Conservation (phyloP, 202 grass and related monocot species). For the Hordeum pubiflorum region DNA sequence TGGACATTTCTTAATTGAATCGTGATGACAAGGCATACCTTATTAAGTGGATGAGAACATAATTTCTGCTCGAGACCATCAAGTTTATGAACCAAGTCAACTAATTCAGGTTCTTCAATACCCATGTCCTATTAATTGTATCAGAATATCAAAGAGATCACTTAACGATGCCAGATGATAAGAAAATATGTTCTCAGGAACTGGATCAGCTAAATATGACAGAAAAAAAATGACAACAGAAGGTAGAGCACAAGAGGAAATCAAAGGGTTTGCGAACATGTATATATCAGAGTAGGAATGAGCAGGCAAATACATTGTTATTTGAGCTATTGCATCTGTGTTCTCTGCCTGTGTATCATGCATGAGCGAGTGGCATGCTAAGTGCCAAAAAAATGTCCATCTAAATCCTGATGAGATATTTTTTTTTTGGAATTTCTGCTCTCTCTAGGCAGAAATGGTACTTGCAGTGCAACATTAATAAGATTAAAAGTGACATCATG, state of each 20-base stretch:
- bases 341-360: background rate
- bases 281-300: background rate
- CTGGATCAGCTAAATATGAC: background rate
- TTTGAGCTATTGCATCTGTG: background rate
- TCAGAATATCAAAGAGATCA: constrained; percentile 4
- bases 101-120: constrained; percentile 80
- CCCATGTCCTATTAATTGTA: constrained; percentile 76
- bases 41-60: constrained; percentile 67
- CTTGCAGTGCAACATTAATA: constrained; percentile 5
- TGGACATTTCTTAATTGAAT: constrained; percentile 20
- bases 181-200: constrained; percentile 3
- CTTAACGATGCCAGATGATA: constrained; percentile 17
- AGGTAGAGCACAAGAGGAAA: background rate
- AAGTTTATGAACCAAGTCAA: constrained; percentile 82
- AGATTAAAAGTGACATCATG: background rate
- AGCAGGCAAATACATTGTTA: background rate
- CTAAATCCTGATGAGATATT: background rate
- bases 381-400: background rate
- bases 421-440: background rate
- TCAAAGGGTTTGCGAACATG: constrained; percentile 14
- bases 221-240: constrained; percentile 9
- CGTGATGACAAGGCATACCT: constrained; percentile 36
- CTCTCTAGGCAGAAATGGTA: background rate
- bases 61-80: constrained; percentile 79
- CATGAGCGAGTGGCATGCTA: background rate